Evolutionary conservation across 306 rosid genomes (phyloP).

Genomic region (Sphenostylis stenocarpa): DNA sequence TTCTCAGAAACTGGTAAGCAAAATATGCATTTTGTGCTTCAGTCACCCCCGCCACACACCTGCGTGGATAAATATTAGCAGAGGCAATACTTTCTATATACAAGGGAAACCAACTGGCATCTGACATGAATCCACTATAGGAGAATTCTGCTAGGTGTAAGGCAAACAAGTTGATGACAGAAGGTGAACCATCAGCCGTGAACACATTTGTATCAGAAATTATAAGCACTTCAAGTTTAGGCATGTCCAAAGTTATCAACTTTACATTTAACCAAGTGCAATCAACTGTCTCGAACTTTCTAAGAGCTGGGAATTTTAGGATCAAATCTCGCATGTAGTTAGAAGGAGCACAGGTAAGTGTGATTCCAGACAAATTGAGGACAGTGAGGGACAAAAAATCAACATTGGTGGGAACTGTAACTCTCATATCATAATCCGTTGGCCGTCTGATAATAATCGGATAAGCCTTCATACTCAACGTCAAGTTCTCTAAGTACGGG

Average conservation of each 20-base stretch:
- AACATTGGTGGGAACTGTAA: background rate
- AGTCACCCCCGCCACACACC: too few relatives aligned
- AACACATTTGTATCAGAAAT: background rate
- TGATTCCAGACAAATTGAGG: background rate
- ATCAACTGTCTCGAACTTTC: background rate
- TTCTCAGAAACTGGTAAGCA: background rate
- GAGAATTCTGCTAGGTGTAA: background rate
- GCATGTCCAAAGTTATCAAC: slow-evolving; percentile 4
- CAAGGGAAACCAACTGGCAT: background rate
- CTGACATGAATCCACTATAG: background rate
- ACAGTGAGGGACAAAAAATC: background rate
- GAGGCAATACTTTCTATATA: background rate
- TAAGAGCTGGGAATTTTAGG: slow-evolving; percentile 11
- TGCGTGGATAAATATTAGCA: too few relatives aligned
- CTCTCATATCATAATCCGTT: background rate
- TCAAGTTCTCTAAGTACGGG: background rate
- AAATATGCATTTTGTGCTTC: background rate
- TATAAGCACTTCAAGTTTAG: slow-evolving; percentile 9
- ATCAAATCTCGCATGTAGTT: background rate
- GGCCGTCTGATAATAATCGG: too few relatives aligned
- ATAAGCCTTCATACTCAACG: background rate
- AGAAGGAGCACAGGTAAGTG: background rate
- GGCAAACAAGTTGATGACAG: background rate
- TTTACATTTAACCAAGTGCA: background rate
- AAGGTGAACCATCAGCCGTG: too few relatives aligned